Percentiles rank a stretch among this genome's conserved stretches.
phyloP scores from a whole-genome alignment of 2,329 filamentous ascomycete species.

The Alternaria arbusti region DNA sequence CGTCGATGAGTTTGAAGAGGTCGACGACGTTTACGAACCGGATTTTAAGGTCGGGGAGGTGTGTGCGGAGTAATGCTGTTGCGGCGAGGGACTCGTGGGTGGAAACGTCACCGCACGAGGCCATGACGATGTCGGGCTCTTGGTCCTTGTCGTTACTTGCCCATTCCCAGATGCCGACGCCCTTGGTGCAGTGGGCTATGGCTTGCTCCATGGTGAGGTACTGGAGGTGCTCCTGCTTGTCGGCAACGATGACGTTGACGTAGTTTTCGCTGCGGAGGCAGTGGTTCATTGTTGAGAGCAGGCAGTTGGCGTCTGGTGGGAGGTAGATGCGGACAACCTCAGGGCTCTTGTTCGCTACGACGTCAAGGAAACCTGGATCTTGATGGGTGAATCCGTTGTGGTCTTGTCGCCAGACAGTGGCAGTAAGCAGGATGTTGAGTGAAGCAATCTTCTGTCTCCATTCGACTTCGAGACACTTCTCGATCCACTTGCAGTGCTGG shows the following conservation, averaged over 20 bases:
- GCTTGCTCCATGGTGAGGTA: conserved; percentile 77
- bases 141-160: conserved; percentile 72
- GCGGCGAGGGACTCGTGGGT: conserved; percentile 78
- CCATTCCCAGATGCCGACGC: conserved; percentile 78
- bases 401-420: conserved; percentile 81
- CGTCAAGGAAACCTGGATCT: conserved; percentile 77
- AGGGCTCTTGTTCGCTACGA: conserved; percentile 79
- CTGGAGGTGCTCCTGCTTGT: conserved; percentile 81
- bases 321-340: conserved; percentile 83
- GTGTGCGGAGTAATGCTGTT: conserved; percentile 72
- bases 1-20: conserved; percentile 78
- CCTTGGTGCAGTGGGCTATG: conserved; percentile 78
- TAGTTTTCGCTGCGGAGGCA: conserved; percentile 77
- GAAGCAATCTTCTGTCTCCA: conserved; percentile 77
- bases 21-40: conserved; percentile 83
- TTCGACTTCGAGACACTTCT: conserved; percentile 79
- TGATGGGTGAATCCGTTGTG: conserved; percentile 86
- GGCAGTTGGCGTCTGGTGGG: conserved; percentile 78
- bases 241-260: conserved; percentile 80
- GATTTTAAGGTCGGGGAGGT: conserved; percentile 75
- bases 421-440: conserved; percentile 79
- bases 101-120: conserved; percentile 75
- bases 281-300: conserved; percentile 78
- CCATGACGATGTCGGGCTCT: conserved; percentile 79
- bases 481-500: conserved; percentile 85